These are phyloP conservation scores for Phialemoniopsis sp. DNA, from an alignment of 2,329 filamentous ascomycete genomes.

Conservation along the genomic window DNA sequence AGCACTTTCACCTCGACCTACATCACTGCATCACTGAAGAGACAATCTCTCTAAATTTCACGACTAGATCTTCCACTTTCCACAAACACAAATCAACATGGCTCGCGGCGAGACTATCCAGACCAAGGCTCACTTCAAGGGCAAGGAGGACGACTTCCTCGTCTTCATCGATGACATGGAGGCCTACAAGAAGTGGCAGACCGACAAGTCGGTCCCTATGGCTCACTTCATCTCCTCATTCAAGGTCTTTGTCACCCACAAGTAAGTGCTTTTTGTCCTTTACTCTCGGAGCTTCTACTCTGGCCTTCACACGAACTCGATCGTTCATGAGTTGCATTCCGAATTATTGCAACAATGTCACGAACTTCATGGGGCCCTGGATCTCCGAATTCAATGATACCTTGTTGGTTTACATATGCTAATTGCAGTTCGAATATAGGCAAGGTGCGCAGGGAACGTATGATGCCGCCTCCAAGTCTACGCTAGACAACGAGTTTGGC, in stretches of 20 bases:
- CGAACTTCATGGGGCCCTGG: too few species aligned
- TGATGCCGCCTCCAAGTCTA: conserved; percentile 70
- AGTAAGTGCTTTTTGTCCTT: conserved; percentile 52
- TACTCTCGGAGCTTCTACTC: too few species aligned
- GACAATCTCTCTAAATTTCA: neutral
- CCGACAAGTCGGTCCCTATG: conserved; percentile 73
- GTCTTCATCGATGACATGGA: conserved; percentile 57
- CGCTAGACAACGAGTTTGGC: conserved; percentile 83
- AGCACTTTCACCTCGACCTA: too few species aligned
- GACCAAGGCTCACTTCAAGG: conserved; percentile 84
- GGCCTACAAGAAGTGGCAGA: conserved; percentile 75
- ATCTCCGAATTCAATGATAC: too few species aligned
- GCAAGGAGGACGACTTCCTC: conserved; percentile 55
- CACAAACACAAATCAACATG: conserved; percentile 44
- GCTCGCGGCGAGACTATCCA: conserved; percentile 66
- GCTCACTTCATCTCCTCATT: conserved; percentile 82
- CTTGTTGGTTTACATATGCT: too few species aligned
- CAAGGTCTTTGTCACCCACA: conserved; percentile 86
- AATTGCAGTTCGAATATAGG: conserved; percentile 49
- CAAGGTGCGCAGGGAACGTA: conserved; percentile 81
- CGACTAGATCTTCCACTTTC: neutral
- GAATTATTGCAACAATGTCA: too few species aligned
- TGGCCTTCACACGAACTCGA: too few species aligned
- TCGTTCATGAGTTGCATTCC: too few species aligned
- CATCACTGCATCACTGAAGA: too few species aligned